A percentile compares a stretch with the other conserved stretches of the same genome.
Evolutionary conservation across 257 asterid genomes (phyloP).

Genomic region (Phtheirospermum japonicum): DNA sequence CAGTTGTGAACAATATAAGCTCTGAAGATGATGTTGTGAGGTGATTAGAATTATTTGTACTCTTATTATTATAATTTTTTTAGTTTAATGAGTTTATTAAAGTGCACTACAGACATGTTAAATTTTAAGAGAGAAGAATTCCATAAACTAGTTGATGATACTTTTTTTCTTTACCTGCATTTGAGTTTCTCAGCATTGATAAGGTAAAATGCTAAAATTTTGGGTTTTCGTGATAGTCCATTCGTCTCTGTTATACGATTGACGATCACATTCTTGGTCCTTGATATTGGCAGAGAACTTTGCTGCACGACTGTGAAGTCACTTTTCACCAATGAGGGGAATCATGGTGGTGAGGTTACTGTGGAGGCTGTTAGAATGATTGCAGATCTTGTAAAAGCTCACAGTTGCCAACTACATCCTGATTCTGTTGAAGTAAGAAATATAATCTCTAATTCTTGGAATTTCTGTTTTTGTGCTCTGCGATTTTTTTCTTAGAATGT

Average conservation of each 20-base stretch:
- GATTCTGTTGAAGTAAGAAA: constrained; percentile 75
- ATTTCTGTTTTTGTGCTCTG: constrained; percentile 14
- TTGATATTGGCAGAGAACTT: constrained; percentile 51
- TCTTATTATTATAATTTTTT: not conserved
- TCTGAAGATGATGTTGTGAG: constrained; percentile 80
- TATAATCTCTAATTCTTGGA: constrained; percentile 5
- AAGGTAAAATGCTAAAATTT: constrained; percentile 5
- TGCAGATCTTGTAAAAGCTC: constrained; percentile 77
- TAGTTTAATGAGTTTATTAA: not conserved
- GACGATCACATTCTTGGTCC: constrained; percentile 14
- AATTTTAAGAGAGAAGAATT: too few relatives aligned
- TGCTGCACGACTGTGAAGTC: constrained; percentile 69
- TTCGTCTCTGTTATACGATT: constrained; percentile 11
- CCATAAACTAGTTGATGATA: too few relatives aligned
- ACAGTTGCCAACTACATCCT: constrained; percentile 82
- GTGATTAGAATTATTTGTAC: constrained; percentile 35
- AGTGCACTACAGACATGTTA: too few relatives aligned
- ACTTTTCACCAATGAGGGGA: constrained; percentile 77
- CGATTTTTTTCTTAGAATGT: not conserved
- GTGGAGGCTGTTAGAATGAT: constrained; percentile 86
- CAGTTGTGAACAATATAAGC: constrained; percentile 70
- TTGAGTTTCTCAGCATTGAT: constrained; percentile 9
- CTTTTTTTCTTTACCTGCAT: not conserved
- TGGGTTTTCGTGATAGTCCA: not conserved
- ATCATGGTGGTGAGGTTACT: constrained; percentile 95